These are phyloP conservation scores for Halenospora varia DNA, from an alignment of 495 filamentous ascomycete species.

Conservation along the genomic window DNA sequence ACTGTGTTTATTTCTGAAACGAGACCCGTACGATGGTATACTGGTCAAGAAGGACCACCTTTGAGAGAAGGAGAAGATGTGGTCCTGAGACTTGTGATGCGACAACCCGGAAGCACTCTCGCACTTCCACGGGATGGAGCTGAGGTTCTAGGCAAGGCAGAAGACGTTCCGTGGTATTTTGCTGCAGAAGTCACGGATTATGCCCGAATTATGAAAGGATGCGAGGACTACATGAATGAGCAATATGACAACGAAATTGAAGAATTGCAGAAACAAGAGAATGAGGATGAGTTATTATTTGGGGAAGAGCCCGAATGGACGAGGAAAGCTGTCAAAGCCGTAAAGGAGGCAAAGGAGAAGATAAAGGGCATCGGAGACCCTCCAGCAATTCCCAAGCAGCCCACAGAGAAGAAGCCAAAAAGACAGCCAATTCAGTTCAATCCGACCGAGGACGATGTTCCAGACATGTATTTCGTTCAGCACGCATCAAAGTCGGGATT, in stretches of 20 bases:
- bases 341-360: conserved; percentile 70
- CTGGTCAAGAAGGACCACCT: conserved; percentile 76
- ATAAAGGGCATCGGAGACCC: conserved; percentile 68
- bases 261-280: conserved; percentile 68
- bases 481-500: conserved; percentile 42
- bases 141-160: conserved; percentile 58
- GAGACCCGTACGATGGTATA: conserved; percentile 87
- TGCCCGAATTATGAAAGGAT: conserved; percentile 92
- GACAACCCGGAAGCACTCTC: conserved; percentile 73
- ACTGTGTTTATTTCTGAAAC: conserved; percentile 82
- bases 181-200: conserved; percentile 93
- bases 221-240: conserved; percentile 76
- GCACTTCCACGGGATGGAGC: conserved; percentile 82
- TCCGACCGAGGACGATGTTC: conserved; percentile 38
- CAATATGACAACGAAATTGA: conserved; percentile 77
- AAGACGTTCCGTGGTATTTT: conserved; percentile 91
- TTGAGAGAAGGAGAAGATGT: conserved; percentile 85
- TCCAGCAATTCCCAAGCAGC: conserved; percentile 50
- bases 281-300: conserved; percentile 88
- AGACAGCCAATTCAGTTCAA: conserved; percentile 38
- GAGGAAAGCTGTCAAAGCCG: conserved; percentile 68
- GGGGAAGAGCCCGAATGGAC: conserved; percentile 93
- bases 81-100: conserved; percentile 76
- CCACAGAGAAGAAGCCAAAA: conserved; percentile 36
- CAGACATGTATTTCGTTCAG: conserved; percentile 51